Conservation (phyloP, 2,329 filamentous ascomycete genomes). For the Lecanicillium sp. region DNA sequence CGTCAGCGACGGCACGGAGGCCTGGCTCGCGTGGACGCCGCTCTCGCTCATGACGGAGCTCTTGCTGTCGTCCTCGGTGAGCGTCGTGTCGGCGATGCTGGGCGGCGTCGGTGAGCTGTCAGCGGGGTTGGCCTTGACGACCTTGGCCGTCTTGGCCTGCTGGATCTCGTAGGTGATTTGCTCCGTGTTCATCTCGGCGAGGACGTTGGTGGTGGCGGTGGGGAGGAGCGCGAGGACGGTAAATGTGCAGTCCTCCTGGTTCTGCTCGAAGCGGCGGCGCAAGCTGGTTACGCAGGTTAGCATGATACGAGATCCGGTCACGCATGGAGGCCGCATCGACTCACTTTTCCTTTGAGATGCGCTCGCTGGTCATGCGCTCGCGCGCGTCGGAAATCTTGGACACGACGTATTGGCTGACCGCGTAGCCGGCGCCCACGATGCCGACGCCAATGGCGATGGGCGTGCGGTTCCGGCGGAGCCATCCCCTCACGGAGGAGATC, state of each 20-base stretch:
- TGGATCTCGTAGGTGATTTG: slow-evolving; percentile 90
- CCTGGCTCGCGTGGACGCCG: slow-evolving; percentile 76
- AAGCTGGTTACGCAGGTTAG: no score
- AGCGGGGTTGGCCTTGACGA: slow-evolving; percentile 50
- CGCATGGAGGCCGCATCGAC: no score
- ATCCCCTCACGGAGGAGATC: slow-evolving; percentile 72
- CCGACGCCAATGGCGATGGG: slow-evolving; percentile 83
- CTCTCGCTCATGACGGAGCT: slow-evolving; percentile 80
- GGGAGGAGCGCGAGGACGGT: slow-evolving; percentile 94
- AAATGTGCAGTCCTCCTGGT: slow-evolving; percentile 97
- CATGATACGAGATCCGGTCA: no score
- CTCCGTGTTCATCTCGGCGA: slow-evolving; percentile 85
- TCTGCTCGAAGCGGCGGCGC: slow-evolving; percentile 93
- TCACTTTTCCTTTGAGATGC: slow-evolving; percentile 95
- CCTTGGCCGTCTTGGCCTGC: slow-evolving; percentile 73
- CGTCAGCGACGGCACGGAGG: slow-evolving; percentile 47
- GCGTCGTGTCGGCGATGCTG: slow-evolving; percentile 61
- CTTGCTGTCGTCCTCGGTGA: slow-evolving; percentile 76
- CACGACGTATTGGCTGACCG: slow-evolving; percentile 88
- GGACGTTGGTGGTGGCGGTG: slow-evolving; percentile 82
- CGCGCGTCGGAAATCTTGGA: slow-evolving; percentile 87
- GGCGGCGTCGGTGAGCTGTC: slow-evolving; percentile 50
- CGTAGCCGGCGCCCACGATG: slow-evolving; percentile 81
- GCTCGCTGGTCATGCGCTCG: slow-evolving; percentile 93
- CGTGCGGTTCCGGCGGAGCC: slow-evolving; percentile 87